Evolutionary conservation across 108 stramenopile genomes (phyloP), one percentile per base, ranked within the genome.

Genomic region (Skeletonema menzelii): DNA sequence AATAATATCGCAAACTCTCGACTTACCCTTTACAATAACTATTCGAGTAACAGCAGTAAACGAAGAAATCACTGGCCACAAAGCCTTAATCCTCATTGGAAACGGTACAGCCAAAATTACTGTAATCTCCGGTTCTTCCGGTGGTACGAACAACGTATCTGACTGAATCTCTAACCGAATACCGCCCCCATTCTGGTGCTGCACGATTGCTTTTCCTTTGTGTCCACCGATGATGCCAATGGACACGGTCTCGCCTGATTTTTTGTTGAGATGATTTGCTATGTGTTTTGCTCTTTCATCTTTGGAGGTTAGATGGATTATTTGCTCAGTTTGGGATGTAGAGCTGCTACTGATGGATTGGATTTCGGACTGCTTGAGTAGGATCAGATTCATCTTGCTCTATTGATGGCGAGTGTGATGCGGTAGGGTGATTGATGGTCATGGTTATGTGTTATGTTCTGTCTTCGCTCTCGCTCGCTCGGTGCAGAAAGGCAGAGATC

Each of bases 21-120:
- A 7, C 46, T 47, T 19, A 47, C 46, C 46, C 38, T 34, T 57
- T 0, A 81, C 59, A 20, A 81, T 34, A 17, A 81, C 31, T 1
- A 81, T n/a, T 22, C 70, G 44, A 8, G 80, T 72, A n/a, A 81
- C 80, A 10, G 20, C 32, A 8, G 19, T 15, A 44, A 77, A 77
- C 22, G 73, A 75, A 12, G 79, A 38, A 12, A 81, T 71, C n/a
- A 71, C 63, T 10, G 80, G 60, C 80, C 80, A 81, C 0, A 81
- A 63, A 14, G 70, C 64, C 30, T 72, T 69, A 19, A 81, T 46
- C 11, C 80, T 27, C 22, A 70, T 47, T 5, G 80, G 80, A 37
- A 77, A 77, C 1, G 80, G 80, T 0, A 72, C 8, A 5, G 80
- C 80, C 35, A 81, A 38, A 8, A 81, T 17, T 1, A 81, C 8